phyloP scores from a whole-genome alignment of 345 rosid species.

The Eucalyptus camaldulensis region DNA sequence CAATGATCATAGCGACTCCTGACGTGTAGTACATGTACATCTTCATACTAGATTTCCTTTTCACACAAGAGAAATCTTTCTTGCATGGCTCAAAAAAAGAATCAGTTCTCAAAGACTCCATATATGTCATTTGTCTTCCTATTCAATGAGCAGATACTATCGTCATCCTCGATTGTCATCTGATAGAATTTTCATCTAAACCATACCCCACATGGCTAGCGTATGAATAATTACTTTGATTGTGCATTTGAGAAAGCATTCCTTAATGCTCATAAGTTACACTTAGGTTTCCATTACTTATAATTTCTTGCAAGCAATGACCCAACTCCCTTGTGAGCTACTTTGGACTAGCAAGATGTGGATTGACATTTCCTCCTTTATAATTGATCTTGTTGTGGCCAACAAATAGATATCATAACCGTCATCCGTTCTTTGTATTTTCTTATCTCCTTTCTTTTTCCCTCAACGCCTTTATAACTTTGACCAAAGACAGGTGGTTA shows the following conservation, averaged over 20 bases:
- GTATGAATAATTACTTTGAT: background rate
- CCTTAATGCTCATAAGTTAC: conserved; percentile 36
- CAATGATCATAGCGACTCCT: too few relatives aligned
- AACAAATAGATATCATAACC: background rate
- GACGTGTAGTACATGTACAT: background rate
- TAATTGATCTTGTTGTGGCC: background rate
- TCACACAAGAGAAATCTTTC: too few relatives aligned
- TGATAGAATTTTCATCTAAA: background rate
- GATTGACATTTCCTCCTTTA: background rate
- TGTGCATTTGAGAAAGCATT: conserved; percentile 26
- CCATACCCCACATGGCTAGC: background rate
- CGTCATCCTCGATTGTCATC: background rate
- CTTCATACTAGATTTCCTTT: background rate
- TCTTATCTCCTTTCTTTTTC: conserved; percentile 47
- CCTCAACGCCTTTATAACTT: conserved; percentile 47
- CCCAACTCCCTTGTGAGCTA: background rate
- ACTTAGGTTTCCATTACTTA: background rate
- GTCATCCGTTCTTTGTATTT: conserved; percentile 40
- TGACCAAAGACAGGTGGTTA: conserved; percentile 45
- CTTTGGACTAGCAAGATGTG: background rate
- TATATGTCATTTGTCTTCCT: background rate
- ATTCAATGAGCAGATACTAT: too few relatives aligned
- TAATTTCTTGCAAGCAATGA: background rate
- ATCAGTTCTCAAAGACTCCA: background rate
- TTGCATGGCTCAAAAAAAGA: background rate